These are phyloP conservation scores for Aspergillus ibericus DNA, from an alignment of 2,329 filamentous ascomycete species.

Conservation along the genomic window DNA sequence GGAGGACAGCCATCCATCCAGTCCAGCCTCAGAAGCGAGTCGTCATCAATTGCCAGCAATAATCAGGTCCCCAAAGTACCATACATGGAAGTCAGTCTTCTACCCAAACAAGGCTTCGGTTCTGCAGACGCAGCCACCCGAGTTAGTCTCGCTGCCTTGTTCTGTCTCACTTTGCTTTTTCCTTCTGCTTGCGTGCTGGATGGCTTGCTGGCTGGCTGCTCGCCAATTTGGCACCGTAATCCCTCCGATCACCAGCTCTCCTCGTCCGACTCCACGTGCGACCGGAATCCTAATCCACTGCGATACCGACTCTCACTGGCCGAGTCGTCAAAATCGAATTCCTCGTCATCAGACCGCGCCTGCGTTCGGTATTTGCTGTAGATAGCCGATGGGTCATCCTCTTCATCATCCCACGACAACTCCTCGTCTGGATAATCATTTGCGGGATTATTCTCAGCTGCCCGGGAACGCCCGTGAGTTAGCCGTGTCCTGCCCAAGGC, in stretches of 20 bases:
- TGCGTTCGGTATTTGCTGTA: conserved; percentile 43
- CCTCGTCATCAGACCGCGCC: conserved; percentile 46
- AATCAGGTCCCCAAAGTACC: not conserved
- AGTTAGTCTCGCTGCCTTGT: conserved; percentile 4
- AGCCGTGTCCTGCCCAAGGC: not conserved
- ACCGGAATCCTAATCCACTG: conserved; percentile 22
- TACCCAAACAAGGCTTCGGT: not conserved
- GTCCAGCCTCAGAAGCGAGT: not conserved
- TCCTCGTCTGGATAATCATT: conserved; percentile 55
- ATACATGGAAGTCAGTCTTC: not conserved
- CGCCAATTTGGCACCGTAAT: not conserved
- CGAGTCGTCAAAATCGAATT: conserved; percentile 42
- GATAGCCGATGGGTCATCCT: conserved; percentile 39
- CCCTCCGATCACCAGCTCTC: conserved; percentile 17
- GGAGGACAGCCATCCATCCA: too few species aligned
- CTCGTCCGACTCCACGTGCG: conserved; percentile 33
- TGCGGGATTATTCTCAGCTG: conserved; percentile 52
- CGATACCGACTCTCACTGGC: conserved; percentile 30
- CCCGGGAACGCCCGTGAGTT: conserved; percentile 7
- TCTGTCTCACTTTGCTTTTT: not conserved
- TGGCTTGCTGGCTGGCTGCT: not conserved
- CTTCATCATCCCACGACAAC: conserved; percentile 49
- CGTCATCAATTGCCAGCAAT: not conserved
- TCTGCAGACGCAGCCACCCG: conserved; percentile 12
- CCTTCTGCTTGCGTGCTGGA: not conserved